Conservation (phyloP, 2,329 filamentous ascomycete genomes). For the Fusarium falciforme region DNA sequence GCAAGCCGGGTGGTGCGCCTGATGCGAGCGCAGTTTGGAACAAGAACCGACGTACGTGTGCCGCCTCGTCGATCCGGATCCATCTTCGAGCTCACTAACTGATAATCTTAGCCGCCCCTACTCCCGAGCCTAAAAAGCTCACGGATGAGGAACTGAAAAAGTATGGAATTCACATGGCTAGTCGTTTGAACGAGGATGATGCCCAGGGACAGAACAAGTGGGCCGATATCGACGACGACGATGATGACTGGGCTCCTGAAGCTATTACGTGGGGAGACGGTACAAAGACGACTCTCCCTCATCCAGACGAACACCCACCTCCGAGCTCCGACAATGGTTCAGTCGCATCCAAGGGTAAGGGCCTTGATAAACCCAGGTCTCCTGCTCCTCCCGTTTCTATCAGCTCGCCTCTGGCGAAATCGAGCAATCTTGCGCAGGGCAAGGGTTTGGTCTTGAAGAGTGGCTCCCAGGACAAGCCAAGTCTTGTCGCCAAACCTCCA, state of each 20-base stretch:
- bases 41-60: constrained; percentile 80
- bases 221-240: constrained; percentile 91
- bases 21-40: constrained; percentile 87
- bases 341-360: constrained; percentile 34
- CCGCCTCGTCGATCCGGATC: constrained; percentile 4
- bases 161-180: constrained; percentile 87
- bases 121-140: constrained; percentile 81
- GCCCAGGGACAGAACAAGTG: constrained; percentile 81
- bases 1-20: constrained; percentile 70
- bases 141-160: constrained; percentile 90
- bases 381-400: constrained; percentile 52
- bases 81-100: constrained; percentile 30
- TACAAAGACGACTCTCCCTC: constrained; percentile 81
- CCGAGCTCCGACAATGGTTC: constrained; percentile 43
- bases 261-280: constrained; percentile 90
- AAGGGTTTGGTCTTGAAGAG: constrained; percentile 75
- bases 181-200: constrained; percentile 80
- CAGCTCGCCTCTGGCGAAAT: constrained; percentile 56
- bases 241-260: constrained; percentile 88
- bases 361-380: constrained; percentile 58
- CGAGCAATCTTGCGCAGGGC: constrained; percentile 61
- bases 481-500: constrained; percentile 78
- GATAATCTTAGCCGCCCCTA: constrained; percentile 63
- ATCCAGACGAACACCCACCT: constrained; percentile 63
- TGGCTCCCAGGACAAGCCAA: constrained; percentile 74